A percentile compares a stretch with the other conserved stretches of the same genome.
Evolutionary conservation across 2,329 filamentous ascomycete species (phyloP).

Genomic region (Fusarium duplospermum): DNA sequence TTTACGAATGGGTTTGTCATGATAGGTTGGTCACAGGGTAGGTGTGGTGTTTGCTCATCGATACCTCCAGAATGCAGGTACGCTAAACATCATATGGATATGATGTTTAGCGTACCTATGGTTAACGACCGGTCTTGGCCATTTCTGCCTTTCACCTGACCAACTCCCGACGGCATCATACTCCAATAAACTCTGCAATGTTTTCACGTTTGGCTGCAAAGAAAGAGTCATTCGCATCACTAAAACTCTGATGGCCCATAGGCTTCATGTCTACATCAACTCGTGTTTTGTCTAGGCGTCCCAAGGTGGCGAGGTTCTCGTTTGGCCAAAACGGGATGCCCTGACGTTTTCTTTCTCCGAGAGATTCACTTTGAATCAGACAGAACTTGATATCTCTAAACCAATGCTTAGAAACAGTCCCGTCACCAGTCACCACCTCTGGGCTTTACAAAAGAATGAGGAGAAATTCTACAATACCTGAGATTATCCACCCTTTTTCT

Average conservation of each 20-base stretch:
- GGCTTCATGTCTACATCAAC: background rate
- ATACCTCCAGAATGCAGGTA: background rate
- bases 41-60: background rate
- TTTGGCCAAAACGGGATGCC: background rate
- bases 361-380: background rate
- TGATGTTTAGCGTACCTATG: background rate
- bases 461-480: background rate
- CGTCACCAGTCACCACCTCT: background rate
- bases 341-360: background rate
- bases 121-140: no score
- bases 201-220: background rate
- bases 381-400: background rate
- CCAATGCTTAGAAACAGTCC: background rate
- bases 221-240: background rate
- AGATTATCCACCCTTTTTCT: background rate
- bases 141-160: background rate
- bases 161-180: background rate
- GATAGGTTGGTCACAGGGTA: background rate
- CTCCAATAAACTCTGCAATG: background rate
- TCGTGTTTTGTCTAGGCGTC: background rate
- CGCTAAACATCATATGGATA: no score
- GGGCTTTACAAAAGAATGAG: background rate
- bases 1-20: background rate
- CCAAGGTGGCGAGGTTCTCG: background rate
- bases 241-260: background rate